These are phyloP conservation scores for Penicillium corylophilum DNA, from an alignment of 2,329 filamentous ascomycete species.

Conservation along the genomic window DNA sequence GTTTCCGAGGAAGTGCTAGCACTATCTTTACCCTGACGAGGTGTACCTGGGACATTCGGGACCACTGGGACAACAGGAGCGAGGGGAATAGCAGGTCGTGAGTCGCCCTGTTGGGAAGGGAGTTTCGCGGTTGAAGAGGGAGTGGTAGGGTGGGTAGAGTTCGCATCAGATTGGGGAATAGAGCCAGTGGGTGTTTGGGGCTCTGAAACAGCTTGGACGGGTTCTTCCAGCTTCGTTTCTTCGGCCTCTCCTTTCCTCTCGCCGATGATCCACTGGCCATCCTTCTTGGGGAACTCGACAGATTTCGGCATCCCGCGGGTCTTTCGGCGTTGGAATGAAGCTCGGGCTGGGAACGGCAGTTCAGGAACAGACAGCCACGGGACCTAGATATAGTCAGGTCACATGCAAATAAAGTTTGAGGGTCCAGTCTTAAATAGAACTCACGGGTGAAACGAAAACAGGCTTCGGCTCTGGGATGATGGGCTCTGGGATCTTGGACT, in stretches of 20 bases:
- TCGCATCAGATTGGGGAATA: slow-evolving; percentile 57
- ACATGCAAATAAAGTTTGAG: neutral
- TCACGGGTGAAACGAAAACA: slow-evolving; percentile 52
- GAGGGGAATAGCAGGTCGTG: slow-evolving; percentile 46
- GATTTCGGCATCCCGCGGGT: slow-evolving; percentile 36
- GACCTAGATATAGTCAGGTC: slow-evolving; percentile 40
- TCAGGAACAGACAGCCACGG: slow-evolving; percentile 62
- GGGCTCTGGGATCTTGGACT: slow-evolving; percentile 14
- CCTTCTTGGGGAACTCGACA: slow-evolving; percentile 55
- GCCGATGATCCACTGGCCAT: slow-evolving; percentile 26
- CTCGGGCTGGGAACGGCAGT: slow-evolving; percentile 54
- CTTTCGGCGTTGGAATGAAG: slow-evolving; percentile 48
- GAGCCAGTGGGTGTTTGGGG: slow-evolving; percentile 60
- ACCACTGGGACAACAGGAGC: slow-evolving; percentile 51
- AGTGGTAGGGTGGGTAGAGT: slow-evolving; percentile 56
- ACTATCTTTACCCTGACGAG: slow-evolving; percentile 38
- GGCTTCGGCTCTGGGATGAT: slow-evolving; percentile 25
- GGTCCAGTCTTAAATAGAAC: slow-evolving; percentile 13
- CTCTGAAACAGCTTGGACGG: slow-evolving; percentile 37
- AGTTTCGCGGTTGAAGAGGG: slow-evolving; percentile 52
- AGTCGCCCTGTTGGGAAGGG: slow-evolving; percentile 30
- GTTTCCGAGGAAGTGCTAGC: slow-evolving; percentile 34
- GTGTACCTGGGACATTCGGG: slow-evolving; percentile 36
- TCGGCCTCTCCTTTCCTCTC: slow-evolving; percentile 12
- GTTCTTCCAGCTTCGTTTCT: slow-evolving; percentile 20